Conservation (phyloP, 768 basidiomycete genomes). For the Paxillus involutus region DNA sequence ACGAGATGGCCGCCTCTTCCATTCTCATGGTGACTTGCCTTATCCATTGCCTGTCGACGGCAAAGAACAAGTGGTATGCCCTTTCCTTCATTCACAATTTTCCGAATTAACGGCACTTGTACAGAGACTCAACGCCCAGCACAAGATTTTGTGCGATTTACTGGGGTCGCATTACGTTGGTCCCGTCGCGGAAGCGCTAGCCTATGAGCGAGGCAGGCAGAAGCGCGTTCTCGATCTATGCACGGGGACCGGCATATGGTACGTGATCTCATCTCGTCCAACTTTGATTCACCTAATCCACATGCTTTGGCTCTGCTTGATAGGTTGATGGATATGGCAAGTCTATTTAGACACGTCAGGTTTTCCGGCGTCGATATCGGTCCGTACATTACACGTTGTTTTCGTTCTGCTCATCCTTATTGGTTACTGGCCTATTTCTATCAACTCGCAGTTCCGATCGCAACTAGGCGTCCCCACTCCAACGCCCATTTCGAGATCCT, state of each 20-base stretch:
- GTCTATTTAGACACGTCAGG: slow-evolving; percentile 57
- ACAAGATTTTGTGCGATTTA: slow-evolving; percentile 48
- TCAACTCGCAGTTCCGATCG: slow-evolving; percentile 60
- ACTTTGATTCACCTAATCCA: slow-evolving; percentile 17
- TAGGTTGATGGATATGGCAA: slow-evolving; percentile 78
- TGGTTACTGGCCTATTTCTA: slow-evolving; percentile 3
- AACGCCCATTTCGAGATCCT: slow-evolving; percentile 70
- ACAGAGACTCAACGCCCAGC: slow-evolving; percentile 55
- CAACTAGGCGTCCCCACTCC: slow-evolving; percentile 55
- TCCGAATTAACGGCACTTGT: not conserved
- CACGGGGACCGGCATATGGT: slow-evolving; percentile 77
- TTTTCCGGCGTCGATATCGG: slow-evolving; percentile 80
- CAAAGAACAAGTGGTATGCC: slow-evolving; percentile 62
- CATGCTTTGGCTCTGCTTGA: slow-evolving; percentile 10
- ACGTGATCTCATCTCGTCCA: slow-evolving; percentile 25
- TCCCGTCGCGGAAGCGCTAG: slow-evolving; percentile 56
- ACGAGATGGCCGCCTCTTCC: slow-evolving; percentile 61
- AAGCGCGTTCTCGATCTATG: slow-evolving; percentile 71
- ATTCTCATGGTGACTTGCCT: slow-evolving; percentile 59
- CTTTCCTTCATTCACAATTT: not conserved
- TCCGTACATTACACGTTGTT: slow-evolving; percentile 33
- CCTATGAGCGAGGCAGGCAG: slow-evolving; percentile 36
- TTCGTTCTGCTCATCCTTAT: slow-evolving; percentile 11
- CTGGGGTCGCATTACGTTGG: slow-evolving; percentile 60
- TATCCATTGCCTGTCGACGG: slow-evolving; percentile 77